These are phyloP conservation scores for Draba incana DNA, from an alignment of 345 rosid species.

Conservation along the genomic window DNA sequence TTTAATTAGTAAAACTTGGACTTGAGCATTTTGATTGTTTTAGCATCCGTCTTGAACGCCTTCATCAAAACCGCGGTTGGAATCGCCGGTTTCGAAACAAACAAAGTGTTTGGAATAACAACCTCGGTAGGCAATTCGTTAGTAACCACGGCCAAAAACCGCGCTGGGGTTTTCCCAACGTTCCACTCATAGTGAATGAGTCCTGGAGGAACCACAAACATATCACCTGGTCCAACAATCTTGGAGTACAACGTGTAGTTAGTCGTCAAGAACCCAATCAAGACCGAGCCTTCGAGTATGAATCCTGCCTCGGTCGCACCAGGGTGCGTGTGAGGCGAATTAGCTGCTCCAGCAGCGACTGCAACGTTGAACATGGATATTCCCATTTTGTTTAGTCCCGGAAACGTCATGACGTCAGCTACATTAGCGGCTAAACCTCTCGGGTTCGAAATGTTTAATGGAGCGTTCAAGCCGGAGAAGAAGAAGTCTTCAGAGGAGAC, in stretches of 20 bases:
- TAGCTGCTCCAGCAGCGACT: conserved; percentile 53
- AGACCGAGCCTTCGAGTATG: conserved; percentile 58
- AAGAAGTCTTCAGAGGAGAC: conserved; percentile 67
- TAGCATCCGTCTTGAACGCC: conserved; percentile 50
- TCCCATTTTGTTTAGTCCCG: conserved; percentile 64
- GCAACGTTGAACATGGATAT: conserved; percentile 70
- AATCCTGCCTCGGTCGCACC: conserved; percentile 58
- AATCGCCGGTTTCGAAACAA: conserved; percentile 55
- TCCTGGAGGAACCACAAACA: conserved; percentile 66
- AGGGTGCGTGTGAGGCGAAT: conserved; percentile 73
- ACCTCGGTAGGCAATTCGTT: conserved; percentile 64
- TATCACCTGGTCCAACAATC: conserved; percentile 52
- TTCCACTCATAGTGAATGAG: conserved; percentile 68
- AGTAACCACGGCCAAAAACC: conserved; percentile 59
- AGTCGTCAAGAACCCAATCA: conserved; percentile 59
- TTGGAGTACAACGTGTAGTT: conserved; percentile 53
- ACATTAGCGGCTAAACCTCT: conserved; percentile 44
- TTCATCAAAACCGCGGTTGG: conserved; percentile 57
- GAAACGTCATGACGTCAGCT: conserved; percentile 54
- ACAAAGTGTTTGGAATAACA: conserved; percentile 41
- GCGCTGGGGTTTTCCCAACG: conserved; percentile 59
- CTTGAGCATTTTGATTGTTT: conserved; percentile 51
- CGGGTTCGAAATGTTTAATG: conserved; percentile 55
- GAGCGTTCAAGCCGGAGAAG: conserved; percentile 56
- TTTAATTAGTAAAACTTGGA: conserved; percentile 52